Conservation (phyloP, 352 stramenopile species). For the Globisporangium iwayamae region DNA sequence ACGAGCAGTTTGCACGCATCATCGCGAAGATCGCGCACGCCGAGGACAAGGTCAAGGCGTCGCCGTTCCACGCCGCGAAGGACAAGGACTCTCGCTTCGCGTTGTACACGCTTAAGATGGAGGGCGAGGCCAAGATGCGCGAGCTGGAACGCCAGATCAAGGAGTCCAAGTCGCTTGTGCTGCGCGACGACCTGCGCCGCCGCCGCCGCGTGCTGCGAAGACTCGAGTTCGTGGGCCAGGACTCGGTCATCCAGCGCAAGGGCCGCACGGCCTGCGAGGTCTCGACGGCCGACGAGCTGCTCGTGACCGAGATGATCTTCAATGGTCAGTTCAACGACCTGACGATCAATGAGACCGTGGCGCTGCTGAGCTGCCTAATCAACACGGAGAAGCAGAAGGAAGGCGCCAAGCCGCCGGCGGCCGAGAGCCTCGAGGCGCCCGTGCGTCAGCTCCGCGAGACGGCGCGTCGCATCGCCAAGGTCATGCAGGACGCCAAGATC, state of each 20-base stretch:
- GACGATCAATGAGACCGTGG: constrained; percentile 95
- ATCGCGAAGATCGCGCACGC: constrained; percentile 80
- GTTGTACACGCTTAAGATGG: constrained; percentile 91
- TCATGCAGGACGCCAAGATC: constrained; percentile 91
- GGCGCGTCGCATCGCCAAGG: constrained; percentile 88
- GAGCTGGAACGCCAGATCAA: constrained; percentile 93
- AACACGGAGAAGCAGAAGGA: constrained; percentile 94
- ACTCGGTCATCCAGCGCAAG: constrained; percentile 98
- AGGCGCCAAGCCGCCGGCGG: constrained; percentile 71
- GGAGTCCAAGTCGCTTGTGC: constrained; percentile 93
- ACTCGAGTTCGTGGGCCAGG: constrained; percentile 95
- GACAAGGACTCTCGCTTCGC: constrained; percentile 83
- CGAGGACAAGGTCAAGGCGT: constrained; percentile 63
- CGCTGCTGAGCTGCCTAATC: constrained; percentile 95
- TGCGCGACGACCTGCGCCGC: constrained; percentile 94
- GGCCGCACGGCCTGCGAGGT: constrained; percentile 98
- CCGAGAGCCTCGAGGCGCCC: constrained; percentile 80
- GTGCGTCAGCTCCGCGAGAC: constrained; percentile 95
- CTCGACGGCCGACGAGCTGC: constrained; percentile 97
- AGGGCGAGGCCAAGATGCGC: constrained; percentile 90
- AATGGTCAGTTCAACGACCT: constrained; percentile 98
- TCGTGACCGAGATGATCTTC: constrained; percentile 99
- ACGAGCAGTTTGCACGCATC: constrained; percentile 88
- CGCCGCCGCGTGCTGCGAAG: constrained; percentile 96
- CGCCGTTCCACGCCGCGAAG: constrained; percentile 58